Percentiles rank a stretch among this genome's conserved stretches.
Conservation (phyloP, 2,329 filamentous ascomycete genomes). For the Aspergillus sp. region DNA sequence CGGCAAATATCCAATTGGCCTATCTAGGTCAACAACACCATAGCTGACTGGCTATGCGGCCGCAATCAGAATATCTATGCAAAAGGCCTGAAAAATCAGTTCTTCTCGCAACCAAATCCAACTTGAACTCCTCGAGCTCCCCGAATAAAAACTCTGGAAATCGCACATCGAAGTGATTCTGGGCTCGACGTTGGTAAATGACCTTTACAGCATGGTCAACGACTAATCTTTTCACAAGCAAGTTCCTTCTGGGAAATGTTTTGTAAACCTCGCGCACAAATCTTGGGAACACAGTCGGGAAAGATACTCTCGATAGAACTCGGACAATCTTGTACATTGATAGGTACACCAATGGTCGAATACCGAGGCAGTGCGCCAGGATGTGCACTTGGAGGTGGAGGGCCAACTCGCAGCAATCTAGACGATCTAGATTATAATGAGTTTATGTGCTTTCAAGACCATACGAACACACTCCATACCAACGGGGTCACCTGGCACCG, state of each 20-base stretch:
- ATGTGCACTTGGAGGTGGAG: constrained; percentile 4
- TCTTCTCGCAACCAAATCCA: not conserved
- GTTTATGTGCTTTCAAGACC: not conserved
- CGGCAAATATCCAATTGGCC: not conserved
- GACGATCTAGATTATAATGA: not conserved
- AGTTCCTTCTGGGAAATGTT: not conserved
- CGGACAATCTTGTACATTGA: not conserved
- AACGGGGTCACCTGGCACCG: not conserved
- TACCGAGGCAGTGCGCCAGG: not conserved
- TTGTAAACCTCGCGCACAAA: constrained; percentile 9
- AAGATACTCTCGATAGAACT: not conserved
- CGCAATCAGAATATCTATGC: not conserved
- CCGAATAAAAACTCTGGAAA: not conserved
- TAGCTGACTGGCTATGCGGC: not conserved
- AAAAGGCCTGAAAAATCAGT: not conserved
- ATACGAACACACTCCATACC: not conserved
- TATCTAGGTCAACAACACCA: not conserved
- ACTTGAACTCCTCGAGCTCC: not conserved
- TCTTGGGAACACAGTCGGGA: constrained; percentile 4
- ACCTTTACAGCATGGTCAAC: not conserved
- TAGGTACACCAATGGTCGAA: not conserved
- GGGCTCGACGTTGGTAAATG: not conserved
- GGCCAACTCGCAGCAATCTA: constrained; percentile 4
- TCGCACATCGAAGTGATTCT: constrained; percentile 2
- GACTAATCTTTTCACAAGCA: not conserved